Evolutionary conservation across 306 rosid genomes (phyloP).

Genomic region (Fagus sylvatica): DNA sequence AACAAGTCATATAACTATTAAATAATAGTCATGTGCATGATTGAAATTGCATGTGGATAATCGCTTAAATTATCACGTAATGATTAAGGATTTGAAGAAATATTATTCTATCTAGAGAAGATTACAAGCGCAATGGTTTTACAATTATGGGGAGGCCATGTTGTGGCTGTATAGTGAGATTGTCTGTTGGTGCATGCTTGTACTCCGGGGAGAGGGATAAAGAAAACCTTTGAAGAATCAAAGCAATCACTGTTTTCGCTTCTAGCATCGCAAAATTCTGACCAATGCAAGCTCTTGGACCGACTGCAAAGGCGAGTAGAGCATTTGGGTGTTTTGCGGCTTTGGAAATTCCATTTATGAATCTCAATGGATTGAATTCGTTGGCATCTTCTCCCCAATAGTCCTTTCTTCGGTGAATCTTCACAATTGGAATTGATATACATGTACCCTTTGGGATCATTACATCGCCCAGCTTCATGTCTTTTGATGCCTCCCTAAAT

Average conservation of each 20-base stretch:
- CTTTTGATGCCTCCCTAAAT: constrained; percentile 16
- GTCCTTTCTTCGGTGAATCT: constrained; percentile 27
- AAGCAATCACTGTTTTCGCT: constrained; percentile 29
- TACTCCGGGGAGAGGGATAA: constrained; percentile 31
- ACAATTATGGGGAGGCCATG: constrained; percentile 29
- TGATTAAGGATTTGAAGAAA: too few relatives aligned
- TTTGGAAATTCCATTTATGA: constrained; percentile 35
- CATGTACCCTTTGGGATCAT: constrained; percentile 30
- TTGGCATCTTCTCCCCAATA: constrained; percentile 49
- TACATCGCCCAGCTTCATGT: constrained; percentile 30
- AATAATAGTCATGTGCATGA: too few relatives aligned
- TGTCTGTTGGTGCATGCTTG: constrained; percentile 30
- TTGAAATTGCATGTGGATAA: too few relatives aligned
- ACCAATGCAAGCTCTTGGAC: constrained; percentile 46
- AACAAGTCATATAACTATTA: too few relatives aligned
- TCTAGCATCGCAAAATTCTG: constrained; percentile 43
- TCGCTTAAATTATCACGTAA: too few relatives aligned
- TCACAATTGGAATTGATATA: constrained; percentile 13
- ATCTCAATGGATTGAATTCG: constrained; percentile 48
- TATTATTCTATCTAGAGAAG: neutral
- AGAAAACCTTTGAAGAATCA: constrained; percentile 36
- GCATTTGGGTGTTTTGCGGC: constrained; percentile 41
- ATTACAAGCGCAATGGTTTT: constrained; percentile 24
- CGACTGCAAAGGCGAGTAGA: constrained; percentile 29
- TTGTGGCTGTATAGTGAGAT: constrained; percentile 32